A percentile compares a stretch with the other conserved stretches of the same genome.
Conservation (phyloP, 352 stramenopile species). For the Phytopythium ostracodes region DNA sequence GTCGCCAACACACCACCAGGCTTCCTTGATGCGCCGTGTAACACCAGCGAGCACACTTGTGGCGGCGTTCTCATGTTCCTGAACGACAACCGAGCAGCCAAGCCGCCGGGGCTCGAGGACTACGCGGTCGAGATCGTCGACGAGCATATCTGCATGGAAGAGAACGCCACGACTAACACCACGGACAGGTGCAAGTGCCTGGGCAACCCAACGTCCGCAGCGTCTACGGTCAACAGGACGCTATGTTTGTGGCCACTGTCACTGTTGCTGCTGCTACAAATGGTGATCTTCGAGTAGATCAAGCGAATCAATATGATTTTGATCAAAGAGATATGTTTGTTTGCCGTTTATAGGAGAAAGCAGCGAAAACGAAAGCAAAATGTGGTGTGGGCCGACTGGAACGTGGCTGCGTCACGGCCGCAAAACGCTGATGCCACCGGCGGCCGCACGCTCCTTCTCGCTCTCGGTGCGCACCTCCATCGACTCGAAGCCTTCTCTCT, state of each 20-base stretch:
- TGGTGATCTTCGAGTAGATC: not conserved
- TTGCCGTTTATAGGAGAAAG: not conserved
- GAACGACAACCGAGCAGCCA: conserved; percentile 73
- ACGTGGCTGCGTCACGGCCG: conserved; percentile 26
- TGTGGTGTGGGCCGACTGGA: not conserved
- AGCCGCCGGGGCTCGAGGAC: conserved; percentile 68
- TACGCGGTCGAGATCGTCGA: conserved; percentile 74
- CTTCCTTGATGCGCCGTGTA: conserved; percentile 64
- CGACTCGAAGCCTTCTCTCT: conserved; percentile 68
- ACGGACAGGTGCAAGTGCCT: conserved; percentile 46
- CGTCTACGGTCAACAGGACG: not conserved
- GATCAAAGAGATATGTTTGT: conserved; percentile 2
- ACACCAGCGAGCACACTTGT: conserved; percentile 47
- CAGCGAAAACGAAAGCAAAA: not conserved
- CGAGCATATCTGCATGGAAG: conserved; percentile 30
- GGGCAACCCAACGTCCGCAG: conserved; percentile 20
- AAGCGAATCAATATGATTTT: too few species aligned
- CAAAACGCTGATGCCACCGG: conserved; percentile 17
- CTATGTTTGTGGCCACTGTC: not conserved
- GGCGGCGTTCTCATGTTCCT: conserved; percentile 58
- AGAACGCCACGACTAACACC: conserved; percentile 27
- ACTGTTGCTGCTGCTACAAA: not conserved
- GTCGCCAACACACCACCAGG: conserved; percentile 35
- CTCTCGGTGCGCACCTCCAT: conserved; percentile 77
- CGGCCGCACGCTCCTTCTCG: conserved; percentile 48